Percentiles rank a stretch among this genome's conserved stretches.
phyloP scores from a whole-genome alignment of 1,139 yeast genomes.

The Taphrina communis region DNA sequence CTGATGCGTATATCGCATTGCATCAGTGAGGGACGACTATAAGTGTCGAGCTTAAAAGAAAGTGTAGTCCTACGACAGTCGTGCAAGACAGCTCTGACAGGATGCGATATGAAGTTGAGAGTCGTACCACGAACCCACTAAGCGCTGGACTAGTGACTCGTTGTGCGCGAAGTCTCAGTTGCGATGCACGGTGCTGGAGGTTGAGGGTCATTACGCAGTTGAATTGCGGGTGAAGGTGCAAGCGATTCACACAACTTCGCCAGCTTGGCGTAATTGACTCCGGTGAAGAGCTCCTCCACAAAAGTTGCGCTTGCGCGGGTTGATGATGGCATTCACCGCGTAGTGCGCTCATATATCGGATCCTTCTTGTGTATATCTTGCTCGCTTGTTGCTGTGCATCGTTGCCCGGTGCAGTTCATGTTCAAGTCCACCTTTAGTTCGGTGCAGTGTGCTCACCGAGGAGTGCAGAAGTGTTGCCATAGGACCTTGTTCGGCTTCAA shows the following conservation, averaged over 20 bases:
- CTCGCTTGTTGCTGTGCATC: too few relatives aligned
- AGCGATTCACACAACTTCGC: not conserved
- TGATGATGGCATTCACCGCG: constrained; percentile 12
- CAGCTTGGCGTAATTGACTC: constrained; percentile 10
- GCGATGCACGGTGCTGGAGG: too few relatives aligned
- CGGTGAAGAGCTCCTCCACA: constrained; percentile 6
- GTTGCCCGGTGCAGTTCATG: constrained; percentile 1
- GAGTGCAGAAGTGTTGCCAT: constrained; percentile 11
- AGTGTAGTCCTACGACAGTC: not conserved
- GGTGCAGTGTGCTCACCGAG: not conserved
- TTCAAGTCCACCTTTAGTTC: not conserved
- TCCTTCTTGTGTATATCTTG: not conserved
- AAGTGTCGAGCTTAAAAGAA: not conserved
- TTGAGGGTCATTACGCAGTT: not conserved
- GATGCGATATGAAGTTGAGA: too few relatives aligned
- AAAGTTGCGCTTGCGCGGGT: not conserved
- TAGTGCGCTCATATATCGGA: not conserved
- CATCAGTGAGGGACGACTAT: not conserved
- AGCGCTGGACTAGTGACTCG: too few relatives aligned
- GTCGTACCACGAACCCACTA: too few relatives aligned
- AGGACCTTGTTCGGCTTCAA: constrained; percentile 30
- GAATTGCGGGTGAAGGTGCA: not conserved
- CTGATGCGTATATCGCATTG: constrained; percentile 32
- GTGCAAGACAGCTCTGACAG: not conserved
- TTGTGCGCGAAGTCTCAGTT: too few relatives aligned